A percentile compares a stretch with the other conserved stretches of the same genome.
These are phyloP conservation scores for Periglandula ipomoeae DNA, from an alignment of 2,329 filamentous ascomycete genomes.

Conservation along the genomic window DNA sequence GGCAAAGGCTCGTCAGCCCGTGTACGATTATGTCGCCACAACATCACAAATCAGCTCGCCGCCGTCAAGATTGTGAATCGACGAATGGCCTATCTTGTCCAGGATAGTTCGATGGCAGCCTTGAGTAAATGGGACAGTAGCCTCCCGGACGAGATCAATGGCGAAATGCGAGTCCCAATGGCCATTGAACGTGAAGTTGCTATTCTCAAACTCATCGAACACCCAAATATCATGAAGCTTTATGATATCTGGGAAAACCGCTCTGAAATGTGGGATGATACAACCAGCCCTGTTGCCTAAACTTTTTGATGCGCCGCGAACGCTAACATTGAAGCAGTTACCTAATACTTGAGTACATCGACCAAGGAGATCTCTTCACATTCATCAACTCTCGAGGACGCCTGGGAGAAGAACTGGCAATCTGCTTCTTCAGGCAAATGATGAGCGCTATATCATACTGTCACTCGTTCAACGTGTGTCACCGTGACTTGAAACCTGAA, in stretches of 20 bases:
- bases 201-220: conserved; percentile 92
- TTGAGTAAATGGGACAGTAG: conserved; percentile 65
- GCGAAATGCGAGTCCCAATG: conserved; percentile 67
- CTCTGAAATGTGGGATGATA: conserved; percentile 69
- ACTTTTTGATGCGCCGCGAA: background rate
- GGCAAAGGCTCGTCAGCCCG: conserved; percentile 85
- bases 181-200: conserved; percentile 92
- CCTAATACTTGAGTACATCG: conserved; percentile 85
- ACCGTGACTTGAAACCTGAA: conserved; percentile 92
- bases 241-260: conserved; percentile 98
- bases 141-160: conserved; percentile 44
- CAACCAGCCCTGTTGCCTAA: background rate
- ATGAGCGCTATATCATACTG: conserved; percentile 88
- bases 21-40: conserved; percentile 78
- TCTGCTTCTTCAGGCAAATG: conserved; percentile 86
- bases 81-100: conserved; percentile 66
- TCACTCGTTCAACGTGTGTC: conserved; percentile 89
- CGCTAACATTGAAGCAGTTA: conserved; percentile 50
- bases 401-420: conserved; percentile 69
- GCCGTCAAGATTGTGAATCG: conserved; percentile 96
- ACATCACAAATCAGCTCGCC: conserved; percentile 66
- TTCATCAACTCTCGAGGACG: conserved; percentile 69
- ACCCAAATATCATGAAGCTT: conserved; percentile 87
- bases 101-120: conserved; percentile 76
- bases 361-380: conserved; percentile 70